Base-by-base conservation (phyloP, 225 moss, liverwort and hornwort genomes). In the Bryum argenteum region DNA sequence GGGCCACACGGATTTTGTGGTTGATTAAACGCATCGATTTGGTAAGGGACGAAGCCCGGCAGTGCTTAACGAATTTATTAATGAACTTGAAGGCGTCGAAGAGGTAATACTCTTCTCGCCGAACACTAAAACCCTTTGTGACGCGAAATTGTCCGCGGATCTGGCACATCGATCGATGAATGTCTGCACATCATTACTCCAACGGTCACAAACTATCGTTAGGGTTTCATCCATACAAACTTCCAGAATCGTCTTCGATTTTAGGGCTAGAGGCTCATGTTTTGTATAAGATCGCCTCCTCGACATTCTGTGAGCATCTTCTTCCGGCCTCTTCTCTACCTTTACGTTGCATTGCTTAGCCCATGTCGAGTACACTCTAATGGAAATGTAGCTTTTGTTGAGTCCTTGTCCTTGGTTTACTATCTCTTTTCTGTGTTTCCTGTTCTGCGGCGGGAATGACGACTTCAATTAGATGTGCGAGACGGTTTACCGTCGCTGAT, bases 401-500 rank as follows among this genome's bases (percentile, higher is more conserved):
- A 3, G 14, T 24, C n/a, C 10, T n/a, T n/a, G n/a, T n/a, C n/a
- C n/a, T n/a, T n/a, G n/a, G n/a, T n/a, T n/a, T n/a, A n/a, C n/a
- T n/a, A n/a, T n/a, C n/a, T n/a, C n/a, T 0, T 0, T 8, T n/a
- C n/a, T n/a, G n/a, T 10, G 6, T 39, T 53, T 11, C 7, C 0
- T 6, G 15, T 33, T 55, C 14, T 16, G 18, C 3, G 50, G 58
- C 82, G 75, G 79, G 82, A 40, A 85, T 85, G 85, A 85, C 44
- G 85, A 85, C 78, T 85, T 79, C 82, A 79, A 85, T 82, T 85
- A 86, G 85, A 82, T 86, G 85, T 86, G 79, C 59, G 85, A 86
- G 82, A 22, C 68, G 82, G 80, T 69, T 73, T 4, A 38, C 82
- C 67, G 76, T 82, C 82, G 71, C 63, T 86, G 85, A 82, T 71